Base-by-base conservation (phyloP, 345 rosid genomes). In the Eucalyptus cloeziana region DNA sequence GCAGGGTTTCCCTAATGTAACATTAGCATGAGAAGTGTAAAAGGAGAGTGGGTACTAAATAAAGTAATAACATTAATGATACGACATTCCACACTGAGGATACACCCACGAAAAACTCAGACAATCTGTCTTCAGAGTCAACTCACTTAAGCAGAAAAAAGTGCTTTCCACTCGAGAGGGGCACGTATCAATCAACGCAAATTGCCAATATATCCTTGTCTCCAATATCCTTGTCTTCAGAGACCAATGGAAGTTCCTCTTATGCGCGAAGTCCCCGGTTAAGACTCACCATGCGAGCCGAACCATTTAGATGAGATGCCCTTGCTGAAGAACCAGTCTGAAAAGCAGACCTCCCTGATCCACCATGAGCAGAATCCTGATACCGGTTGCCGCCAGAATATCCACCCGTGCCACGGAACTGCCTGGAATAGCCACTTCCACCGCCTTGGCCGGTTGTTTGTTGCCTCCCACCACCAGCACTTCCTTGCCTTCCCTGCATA, bases 241-340 rank as follows among this genome's bases (percentile, higher is more conserved):
- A 6, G 47, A 76, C 27, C 60, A 16, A 27, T 2, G 52, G 47
- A 71, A 87, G 56, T 24, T 21, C 37, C 37, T 58, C 44, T 71
- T 90, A 96, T 13, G 88, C 88, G 0, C 95, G 96, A 50, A 89
- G 52, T 21, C 97, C 97, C 90, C 93, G 88, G 93, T 91, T 93
- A 30, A 96, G 97, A 90, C 91, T 95, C 58, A 97, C 98, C 97
- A 96, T 96, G 86, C 95, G 99, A 80, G 90, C 91, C 3, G 95
- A 91, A 79, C 89, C 90, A 88, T 95, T 96, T 92, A 94, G 90
- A 76, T 93, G 96, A 85, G 94, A 92, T 64, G 92, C 95, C 91
- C 96, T 93, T 49, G 88, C 91, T 16, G 93, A 88, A 6, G 90
- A 87, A 44, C 90, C 85, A 30, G 85, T 85, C 87, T 85, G 88